Evolutionary conservation across 176 grass and related monocot genomes (phyloP).

Genomic region (Pharus latifolius): DNA sequence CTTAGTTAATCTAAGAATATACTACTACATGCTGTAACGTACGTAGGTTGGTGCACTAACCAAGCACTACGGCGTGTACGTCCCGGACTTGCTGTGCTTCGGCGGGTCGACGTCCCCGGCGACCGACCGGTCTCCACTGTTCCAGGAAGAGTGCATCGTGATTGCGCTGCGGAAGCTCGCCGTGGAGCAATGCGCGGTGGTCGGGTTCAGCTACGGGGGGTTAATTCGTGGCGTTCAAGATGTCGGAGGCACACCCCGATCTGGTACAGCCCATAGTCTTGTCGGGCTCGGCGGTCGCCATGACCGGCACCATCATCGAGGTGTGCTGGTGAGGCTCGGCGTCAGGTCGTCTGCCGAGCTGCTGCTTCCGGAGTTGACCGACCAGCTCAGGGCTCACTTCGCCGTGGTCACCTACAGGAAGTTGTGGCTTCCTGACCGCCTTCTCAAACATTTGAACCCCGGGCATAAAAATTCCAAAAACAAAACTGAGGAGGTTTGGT

Average conservation of each 20-base stretch:
- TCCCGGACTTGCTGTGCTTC: conserved; percentile 59
- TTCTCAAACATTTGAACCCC: neutral
- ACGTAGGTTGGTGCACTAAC: conserved; percentile 1
- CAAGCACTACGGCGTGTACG: conserved; percentile 37
- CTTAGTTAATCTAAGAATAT: no score
- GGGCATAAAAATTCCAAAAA: no score
- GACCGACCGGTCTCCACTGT: conserved; percentile 5
- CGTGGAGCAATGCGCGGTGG: conserved; percentile 31
- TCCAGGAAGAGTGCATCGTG: conserved; percentile 30
- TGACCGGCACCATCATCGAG: conserved; percentile 14
- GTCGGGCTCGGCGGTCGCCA: conserved; percentile 16
- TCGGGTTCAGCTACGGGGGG: conserved; percentile 58
- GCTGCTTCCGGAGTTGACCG: conserved; percentile 16
- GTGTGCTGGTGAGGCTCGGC: conserved; percentile 17
- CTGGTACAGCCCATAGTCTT: conserved; percentile 22
- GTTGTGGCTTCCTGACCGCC: conserved; percentile 28
- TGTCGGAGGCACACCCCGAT: conserved; percentile 24
- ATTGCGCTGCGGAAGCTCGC: conserved; percentile 13
- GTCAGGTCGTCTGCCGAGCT: conserved; percentile 12
- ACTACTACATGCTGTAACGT: neutral
- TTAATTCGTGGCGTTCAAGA: conserved; percentile 47
- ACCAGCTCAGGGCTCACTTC: conserved; percentile 14
- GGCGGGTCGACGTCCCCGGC: conserved; percentile 22
- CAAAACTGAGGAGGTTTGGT: no score
- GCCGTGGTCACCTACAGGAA: neutral